Base-by-base conservation (phyloP, 805 yeast genomes). In the Kuraishia piskuri region DNA sequence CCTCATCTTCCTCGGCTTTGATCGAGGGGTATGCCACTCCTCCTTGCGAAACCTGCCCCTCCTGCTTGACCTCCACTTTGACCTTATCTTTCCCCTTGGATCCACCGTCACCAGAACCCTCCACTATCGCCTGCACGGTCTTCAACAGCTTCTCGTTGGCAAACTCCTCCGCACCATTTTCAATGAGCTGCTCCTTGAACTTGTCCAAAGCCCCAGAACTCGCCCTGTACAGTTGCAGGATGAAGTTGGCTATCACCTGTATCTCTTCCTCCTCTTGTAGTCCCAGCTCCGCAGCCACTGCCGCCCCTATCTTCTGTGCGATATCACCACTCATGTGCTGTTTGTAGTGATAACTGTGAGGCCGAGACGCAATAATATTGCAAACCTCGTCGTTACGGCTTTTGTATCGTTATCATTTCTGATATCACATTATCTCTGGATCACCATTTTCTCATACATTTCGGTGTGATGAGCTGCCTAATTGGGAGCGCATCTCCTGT, bases 141-240 rank as follows among this genome's bases (percentile, higher is more conserved):
- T 3, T n/a, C 3, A 50, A 31, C 22, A 53, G 53, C 10, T 17
- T 14, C 20, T 48, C 54, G 17, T 48, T 53, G n/a, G 52, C 52
- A 23, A 55, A 50, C 21, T 50, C 47, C 21, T 55, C 55, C 7
- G 55, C 57, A 17, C 59, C 59, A 51, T 52, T 53, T 17, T 26
- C 51, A 20, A 22, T 48, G 22, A 57, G 44, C 23, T 53, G 47
- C 20, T 19, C 48, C 31, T 52, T 46, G 44, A 57, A 55, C 21
- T 55, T 56, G 10, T 26, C 54, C 24, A 24, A 5, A 26, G 22
- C 9, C 31, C 47, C 52, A n/a, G 47, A 21, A 22, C 55, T 48
- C 14, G 53, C 52, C 22, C 52, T 52, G 48, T 50, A 52, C 22
- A 56, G 46, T n/a, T 44, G 50, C 14, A 48, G 26, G 52, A 56